Evolutionary conservation across 1,139 yeast species (phyloP), one percentile per base, ranked within the genome.

Genomic region (Entelexis sorbosivorans): DNA sequence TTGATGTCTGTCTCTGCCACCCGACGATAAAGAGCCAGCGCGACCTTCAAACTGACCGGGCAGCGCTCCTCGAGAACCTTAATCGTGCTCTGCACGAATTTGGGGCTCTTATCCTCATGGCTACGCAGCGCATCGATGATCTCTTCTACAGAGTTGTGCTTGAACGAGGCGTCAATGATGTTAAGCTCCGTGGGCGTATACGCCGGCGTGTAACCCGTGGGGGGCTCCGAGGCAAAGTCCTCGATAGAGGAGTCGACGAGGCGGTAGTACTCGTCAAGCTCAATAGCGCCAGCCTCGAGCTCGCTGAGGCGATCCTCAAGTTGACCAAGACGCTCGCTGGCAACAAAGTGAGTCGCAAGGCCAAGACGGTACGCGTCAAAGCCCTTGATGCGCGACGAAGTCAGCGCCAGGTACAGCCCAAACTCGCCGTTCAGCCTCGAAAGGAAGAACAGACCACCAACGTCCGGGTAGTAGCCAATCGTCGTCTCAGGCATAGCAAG

Each of bases 401-500:
- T 89, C 60, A 91, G 72, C 16, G 95, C 93, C 56, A 87, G 71
- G 66, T 85, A 91, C 64, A 81, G 77, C 44, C 97, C 97, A 55
- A 89, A 69, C 62, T 84, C 79, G 55, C 86, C 87, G 62, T 84
- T 91, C 56, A 88, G 69, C 59, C 86, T 77, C 39, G 95, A 87
- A 60, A 93, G 72, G 69, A 89, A 89, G 68, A 85, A 89, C 7
- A 95, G 80, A 39, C 94, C 82, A 42, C 97, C 98, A 10, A 91
- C 97, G 66, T 91, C 99, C 10, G 96, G 95, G 71, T 86, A 85
- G 66, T 89, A 87, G 0, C 99, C 99, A 65, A 93, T 91, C 61
- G 86, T 91, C 75, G 93, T 83, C 68, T 91, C 98, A 6, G 98
- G 98, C 98, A 91, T 93, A 55, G 97, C 95, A 69, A 89, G 77